Base-by-base conservation (phyloP, 257 asterid genomes). In the Penstemon davidsonii region DNA sequence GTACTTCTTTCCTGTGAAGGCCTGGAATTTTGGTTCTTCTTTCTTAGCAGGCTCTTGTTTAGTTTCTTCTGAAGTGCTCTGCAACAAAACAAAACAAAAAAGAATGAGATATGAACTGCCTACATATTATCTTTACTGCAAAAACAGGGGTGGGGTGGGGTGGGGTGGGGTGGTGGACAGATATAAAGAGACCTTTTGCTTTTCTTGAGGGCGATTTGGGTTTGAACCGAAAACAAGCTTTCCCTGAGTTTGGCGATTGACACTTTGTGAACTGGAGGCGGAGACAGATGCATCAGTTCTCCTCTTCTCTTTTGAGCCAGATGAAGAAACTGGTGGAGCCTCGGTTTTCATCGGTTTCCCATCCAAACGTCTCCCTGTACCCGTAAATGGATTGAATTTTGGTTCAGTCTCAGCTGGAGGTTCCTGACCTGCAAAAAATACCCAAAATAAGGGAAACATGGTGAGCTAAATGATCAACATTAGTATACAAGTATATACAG, bases 141-240 rank as follows among this genome's bases (percentile, higher is more conserved):
- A 25, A 25, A 44, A 4, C 25, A 7, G 3, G 57, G 36, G 53
- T 60, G 40, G 38, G 40, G 43, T 2, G 33, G 10, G 12, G 25
- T 19, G 25, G 25, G 25, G 25, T 25, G 33, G 33, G 33, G 33
- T 25, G 33, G 33, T 25, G 33, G 33, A 25, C 33, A 67, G 19
- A 13, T 19, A 42, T 42, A 51, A 65, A 58, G 36, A 38, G 5
- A 91, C 97, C 94, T 91, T 87, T 13, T 73, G 79, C n/a, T 86
- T 52, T 39, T 81, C 95, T 3, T 66, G 78, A 9, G 82, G 9
- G 7, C 86, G 95, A 65, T 69, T 84, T 43, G 76, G 71, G 72
- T 87, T 91, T 19, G 98, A 83, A 62, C 98, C 98, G 44, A 94
- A 94, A 11, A 94, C 97, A 5, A 94, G 96, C 83, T 94, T 94